A percentile compares a stretch with the other conserved stretches of the same genome.
Conservation (phyloP, 192 early-diverging fungal genomes). For the Spizellomyces sp. region DNA sequence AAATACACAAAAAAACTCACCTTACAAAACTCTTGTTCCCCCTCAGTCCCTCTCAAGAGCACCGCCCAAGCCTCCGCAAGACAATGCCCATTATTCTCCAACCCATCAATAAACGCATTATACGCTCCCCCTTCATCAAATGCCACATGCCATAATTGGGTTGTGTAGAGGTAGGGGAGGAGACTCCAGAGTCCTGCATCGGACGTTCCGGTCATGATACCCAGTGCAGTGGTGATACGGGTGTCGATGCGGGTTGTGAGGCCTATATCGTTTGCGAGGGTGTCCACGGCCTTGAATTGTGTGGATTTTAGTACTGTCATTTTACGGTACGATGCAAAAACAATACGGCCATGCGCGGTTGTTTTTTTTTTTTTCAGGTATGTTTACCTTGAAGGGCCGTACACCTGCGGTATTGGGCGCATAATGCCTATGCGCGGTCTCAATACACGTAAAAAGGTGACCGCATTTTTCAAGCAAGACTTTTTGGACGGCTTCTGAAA, state of each 20-base stretch:
- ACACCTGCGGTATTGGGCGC: neutral
- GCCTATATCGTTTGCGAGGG: constrained; percentile 20
- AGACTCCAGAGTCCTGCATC: constrained; percentile 27
- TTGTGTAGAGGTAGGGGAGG: constrained; percentile 31
- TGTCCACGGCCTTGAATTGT: constrained; percentile 20
- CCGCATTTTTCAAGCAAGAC: constrained; percentile 17
- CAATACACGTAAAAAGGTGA: constrained; percentile 6
- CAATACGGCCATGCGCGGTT: too few relatives aligned
- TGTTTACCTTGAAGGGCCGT: constrained; percentile 14
- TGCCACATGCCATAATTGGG: constrained; percentile 19
- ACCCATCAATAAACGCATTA: constrained; percentile 32
- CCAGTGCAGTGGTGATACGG: neutral
- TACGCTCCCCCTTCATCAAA: constrained; percentile 31
- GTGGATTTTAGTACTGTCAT: too few relatives aligned
- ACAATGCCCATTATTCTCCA: constrained; percentile 12
- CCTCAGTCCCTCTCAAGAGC: neutral
- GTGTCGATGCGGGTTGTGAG: neutral
- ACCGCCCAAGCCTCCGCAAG: constrained; percentile 4
- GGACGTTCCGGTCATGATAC: neutral
- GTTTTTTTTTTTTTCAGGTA: neutral
- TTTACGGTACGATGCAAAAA: too few relatives aligned
- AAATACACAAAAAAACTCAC: neutral
- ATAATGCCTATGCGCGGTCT: constrained; percentile 19
- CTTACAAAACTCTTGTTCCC: constrained; percentile 13
- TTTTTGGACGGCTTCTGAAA: constrained; percentile 5